These are phyloP conservation scores for Skeletonema menzelii DNA, from an alignment of 108 stramenopile species.

Conservation along the genomic window DNA sequence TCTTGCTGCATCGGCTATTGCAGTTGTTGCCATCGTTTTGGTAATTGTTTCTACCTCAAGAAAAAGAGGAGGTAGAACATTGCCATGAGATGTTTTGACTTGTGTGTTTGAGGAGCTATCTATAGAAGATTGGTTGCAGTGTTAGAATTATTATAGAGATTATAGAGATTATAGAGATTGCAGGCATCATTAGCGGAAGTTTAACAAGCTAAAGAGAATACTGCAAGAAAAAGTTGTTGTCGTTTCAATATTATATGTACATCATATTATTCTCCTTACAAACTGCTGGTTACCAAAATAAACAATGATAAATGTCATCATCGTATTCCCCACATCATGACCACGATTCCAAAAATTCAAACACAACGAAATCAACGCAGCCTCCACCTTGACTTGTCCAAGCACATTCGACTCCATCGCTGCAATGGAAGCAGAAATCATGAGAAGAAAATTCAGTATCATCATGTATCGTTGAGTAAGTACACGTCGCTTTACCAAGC, in stretches of 20 bases:
- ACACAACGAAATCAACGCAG: conserved; percentile 17
- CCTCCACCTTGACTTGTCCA: conserved; percentile 22
- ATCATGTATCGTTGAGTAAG: conserved; percentile 58
- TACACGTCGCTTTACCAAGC: conserved; percentile 68
- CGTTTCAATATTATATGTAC: too few species aligned
- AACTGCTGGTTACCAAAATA: neutral
- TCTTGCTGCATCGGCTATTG: neutral
- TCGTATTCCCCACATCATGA: conserved; percentile 62
- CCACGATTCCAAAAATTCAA: conserved; percentile 58
- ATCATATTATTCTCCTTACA: too few species aligned
- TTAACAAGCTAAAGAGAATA: too few species aligned
- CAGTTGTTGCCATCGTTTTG: neutral
- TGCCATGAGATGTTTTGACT: too few species aligned
- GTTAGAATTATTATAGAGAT: too few species aligned
- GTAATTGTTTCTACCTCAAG: neutral
- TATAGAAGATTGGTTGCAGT: too few species aligned
- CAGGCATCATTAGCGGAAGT: too few species aligned
- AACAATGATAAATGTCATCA: neutral
- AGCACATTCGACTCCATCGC: conserved; percentile 16
- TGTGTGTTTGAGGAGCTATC: too few species aligned
- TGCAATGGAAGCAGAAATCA: conserved; percentile 52
- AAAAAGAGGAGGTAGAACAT: neutral
- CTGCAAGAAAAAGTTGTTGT: too few species aligned
- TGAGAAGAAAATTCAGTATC: conserved; percentile 55
- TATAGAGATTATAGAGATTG: too few species aligned